These are phyloP conservation scores for Hypoxylon sp. DNA, from an alignment of 2,329 filamentous ascomycete species.

Conservation along the genomic window DNA sequence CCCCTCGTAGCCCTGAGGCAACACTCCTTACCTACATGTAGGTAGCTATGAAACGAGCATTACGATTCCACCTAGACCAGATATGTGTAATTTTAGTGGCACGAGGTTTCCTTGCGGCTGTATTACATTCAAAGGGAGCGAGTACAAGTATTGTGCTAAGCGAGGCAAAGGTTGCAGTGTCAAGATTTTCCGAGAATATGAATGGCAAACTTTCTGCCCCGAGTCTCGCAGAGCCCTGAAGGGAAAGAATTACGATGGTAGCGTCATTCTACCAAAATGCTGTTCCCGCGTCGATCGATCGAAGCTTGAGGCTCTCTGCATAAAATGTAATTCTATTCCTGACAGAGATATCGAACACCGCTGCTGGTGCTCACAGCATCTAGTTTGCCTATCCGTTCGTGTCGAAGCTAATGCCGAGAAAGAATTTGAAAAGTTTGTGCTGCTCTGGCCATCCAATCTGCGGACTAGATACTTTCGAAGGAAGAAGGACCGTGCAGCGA, in stretches of 20 bases:
- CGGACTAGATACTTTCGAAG: constrained; percentile 25
- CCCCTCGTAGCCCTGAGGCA: neutral
- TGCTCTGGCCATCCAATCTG: constrained; percentile 20
- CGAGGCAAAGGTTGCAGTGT: constrained; percentile 21
- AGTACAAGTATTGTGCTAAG: constrained; percentile 33
- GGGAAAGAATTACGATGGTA: constrained; percentile 10
- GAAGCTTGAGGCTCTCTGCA: constrained; percentile 17
- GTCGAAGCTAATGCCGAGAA: neutral
- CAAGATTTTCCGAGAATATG: neutral
- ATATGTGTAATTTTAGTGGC: constrained; percentile 24
- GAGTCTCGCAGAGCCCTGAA: constrained; percentile 20
- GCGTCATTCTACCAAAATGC: constrained; percentile 23
- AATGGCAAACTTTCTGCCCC: constrained; percentile 41
- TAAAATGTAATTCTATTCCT: constrained; percentile 33
- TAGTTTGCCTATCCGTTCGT: constrained; percentile 5
- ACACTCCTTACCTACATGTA: neutral
- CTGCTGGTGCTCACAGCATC: constrained; percentile 13
- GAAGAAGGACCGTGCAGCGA: neutral
- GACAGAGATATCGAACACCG: neutral
- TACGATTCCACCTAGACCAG: neutral
- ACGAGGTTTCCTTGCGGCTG: constrained; percentile 37
- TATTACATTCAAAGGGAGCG: constrained; percentile 23
- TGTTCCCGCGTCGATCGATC: neutral
- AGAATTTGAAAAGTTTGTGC: constrained; percentile 19
- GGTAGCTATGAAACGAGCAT: neutral